Percentiles rank a stretch among this genome's conserved stretches.
phyloP scores from a whole-genome alignment of 108 stramenopile genomes.

The Conticribra guillardii region DNA sequence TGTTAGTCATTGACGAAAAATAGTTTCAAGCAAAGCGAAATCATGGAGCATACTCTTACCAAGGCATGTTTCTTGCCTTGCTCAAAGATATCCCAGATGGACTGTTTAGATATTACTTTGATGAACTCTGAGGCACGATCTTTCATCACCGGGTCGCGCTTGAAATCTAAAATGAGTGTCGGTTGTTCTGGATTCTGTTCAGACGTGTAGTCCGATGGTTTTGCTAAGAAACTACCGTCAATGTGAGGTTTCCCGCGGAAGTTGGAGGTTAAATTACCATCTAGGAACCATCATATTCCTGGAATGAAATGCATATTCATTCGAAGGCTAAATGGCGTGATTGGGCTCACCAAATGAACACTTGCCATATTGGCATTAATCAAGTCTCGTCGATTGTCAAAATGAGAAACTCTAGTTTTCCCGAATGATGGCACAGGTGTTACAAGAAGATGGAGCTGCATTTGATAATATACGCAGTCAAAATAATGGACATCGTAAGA shows the following conservation, averaged over 20 bases:
- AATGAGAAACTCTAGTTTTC: slow-evolving; percentile 63
- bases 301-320: too few species aligned
- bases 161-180: slow-evolving; percentile 67
- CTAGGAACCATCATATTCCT: slow-evolving; percentile 89
- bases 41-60: too few species aligned
- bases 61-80: slow-evolving; percentile 66
- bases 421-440: slow-evolving; percentile 73
- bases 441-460: slow-evolving; percentile 64
- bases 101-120: slow-evolving; percentile 62
- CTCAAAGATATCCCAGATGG: slow-evolving; percentile 74
- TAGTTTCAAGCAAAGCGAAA: too few species aligned
- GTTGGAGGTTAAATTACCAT: slow-evolving; percentile 67
- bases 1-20: too few species aligned
- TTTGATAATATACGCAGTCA: too few species aligned
- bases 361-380: slow-evolving; percentile 90
- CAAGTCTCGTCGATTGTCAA: slow-evolving; percentile 70
- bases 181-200: slow-evolving; percentile 19
- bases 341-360: slow-evolving; percentile 78
- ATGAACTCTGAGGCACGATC: slow-evolving; percentile 60
- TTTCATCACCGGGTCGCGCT: slow-evolving; percentile 64
- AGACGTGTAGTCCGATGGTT: slow-evolving; percentile 54
- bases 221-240: slow-evolving; percentile 81
- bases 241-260: slow-evolving; percentile 67
- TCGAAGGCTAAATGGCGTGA: too few species aligned
- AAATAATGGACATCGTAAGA: too few species aligned